Evolutionary conservation across 1,284 basidiomycete species (phyloP).

Genomic region (Ceratobasidium theobromae): DNA sequence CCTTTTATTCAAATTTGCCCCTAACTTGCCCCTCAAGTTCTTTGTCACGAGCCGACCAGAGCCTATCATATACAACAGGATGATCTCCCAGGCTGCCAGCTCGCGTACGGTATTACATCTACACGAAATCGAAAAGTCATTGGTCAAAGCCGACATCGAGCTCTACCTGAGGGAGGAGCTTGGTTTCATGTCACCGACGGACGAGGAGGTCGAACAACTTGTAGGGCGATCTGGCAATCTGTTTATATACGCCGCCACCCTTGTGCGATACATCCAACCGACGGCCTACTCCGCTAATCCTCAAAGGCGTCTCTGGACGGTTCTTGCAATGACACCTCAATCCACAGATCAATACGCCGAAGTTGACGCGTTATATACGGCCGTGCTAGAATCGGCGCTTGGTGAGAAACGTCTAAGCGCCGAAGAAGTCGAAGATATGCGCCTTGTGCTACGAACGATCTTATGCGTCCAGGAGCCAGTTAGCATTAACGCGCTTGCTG

Average conservation of each 20-base stretch:
- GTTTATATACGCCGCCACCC: slow-evolving; percentile 11
- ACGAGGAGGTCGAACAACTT: not conserved
- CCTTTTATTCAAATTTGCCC: too few species aligned
- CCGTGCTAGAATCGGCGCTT: not conserved
- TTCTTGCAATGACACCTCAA: not conserved
- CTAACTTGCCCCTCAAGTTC: too few species aligned
- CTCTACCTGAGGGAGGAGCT: slow-evolving; percentile 2
- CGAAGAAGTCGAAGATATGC: too few species aligned
- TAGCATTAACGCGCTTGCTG: not conserved
- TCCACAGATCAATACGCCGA: not conserved
- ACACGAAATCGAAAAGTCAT: slow-evolving; percentile 31
- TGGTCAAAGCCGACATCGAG: slow-evolving; percentile 29
- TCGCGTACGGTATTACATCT: not conserved
- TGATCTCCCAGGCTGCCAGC: too few species aligned
- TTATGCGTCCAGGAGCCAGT: not conserved
- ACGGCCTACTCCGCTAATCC: not conserved
- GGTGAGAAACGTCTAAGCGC: not conserved
- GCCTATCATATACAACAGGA: too few species aligned
- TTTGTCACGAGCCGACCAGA: too few species aligned
- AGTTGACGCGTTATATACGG: not conserved
- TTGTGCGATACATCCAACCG: not conserved
- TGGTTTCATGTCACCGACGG: not conserved
- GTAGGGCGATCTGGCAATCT: not conserved
- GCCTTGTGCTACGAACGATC: not conserved
- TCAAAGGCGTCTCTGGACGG: not conserved